These are phyloP conservation scores for Trichomonas tenax DNA, from an alignment of 208 protist species.

Conservation along the genomic window DNA sequence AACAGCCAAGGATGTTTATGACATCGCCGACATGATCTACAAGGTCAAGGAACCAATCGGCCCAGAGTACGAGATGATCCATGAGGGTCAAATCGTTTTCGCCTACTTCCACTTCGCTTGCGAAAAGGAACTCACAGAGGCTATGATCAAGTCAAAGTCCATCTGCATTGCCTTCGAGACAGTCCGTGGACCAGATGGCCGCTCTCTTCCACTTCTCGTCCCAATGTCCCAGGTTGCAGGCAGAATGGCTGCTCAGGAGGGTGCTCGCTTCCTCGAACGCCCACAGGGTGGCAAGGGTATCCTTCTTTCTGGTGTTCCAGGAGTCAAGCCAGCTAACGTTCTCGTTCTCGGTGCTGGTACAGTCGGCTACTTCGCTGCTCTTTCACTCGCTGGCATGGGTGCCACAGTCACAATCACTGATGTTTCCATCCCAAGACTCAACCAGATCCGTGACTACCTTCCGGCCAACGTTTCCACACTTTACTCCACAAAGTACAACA, in stretches of 20 bases:
- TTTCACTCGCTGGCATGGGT: not conserved
- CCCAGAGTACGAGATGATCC: not conserved
- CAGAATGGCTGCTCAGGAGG: not conserved
- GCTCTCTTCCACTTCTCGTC: not conserved
- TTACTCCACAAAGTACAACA: not conserved
- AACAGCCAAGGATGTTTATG: constrained; percentile 2
- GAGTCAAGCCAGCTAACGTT: constrained; percentile 21
- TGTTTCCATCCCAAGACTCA: not conserved
- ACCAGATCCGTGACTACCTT: not conserved
- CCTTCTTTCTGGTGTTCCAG: not conserved
- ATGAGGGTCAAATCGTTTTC: not conserved
- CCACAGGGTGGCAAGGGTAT: not conserved
- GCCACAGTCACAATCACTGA: constrained; percentile 11
- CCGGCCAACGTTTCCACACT: not conserved
- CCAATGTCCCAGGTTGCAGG: constrained; percentile 22
- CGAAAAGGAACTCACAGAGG: not conserved
- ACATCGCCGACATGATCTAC: constrained; percentile 19
- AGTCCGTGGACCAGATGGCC: constrained; percentile 5
- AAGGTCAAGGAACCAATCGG: constrained; percentile 17
- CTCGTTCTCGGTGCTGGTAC: not conserved
- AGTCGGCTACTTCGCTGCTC: not conserved
- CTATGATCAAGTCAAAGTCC: not conserved
- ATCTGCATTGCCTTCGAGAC: constrained; percentile 21
- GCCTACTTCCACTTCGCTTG: constrained; percentile 19
- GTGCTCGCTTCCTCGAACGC: not conserved